Evolutionary conservation across 139 green algal genomes (phyloP).

Genomic region (Klebsormidium nitens): DNA sequence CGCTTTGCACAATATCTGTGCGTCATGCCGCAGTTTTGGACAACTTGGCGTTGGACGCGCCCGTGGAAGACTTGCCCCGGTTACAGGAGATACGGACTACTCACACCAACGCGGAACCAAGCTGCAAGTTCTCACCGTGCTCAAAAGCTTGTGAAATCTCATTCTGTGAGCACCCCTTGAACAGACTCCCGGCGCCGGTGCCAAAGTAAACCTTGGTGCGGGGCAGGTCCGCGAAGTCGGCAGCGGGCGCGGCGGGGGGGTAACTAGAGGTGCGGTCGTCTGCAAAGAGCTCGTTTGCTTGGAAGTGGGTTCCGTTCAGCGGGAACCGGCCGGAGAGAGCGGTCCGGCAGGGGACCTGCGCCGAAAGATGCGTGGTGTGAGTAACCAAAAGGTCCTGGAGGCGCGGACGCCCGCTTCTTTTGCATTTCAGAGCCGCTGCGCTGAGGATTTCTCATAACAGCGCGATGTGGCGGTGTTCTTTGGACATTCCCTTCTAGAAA

Average conservation of each 20-base stretch:
- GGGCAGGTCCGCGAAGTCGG: constrained; percentile 18
- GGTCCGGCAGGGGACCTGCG: constrained; percentile 36
- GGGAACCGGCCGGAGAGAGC: constrained; percentile 61
- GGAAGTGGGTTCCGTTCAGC: constrained; percentile 81
- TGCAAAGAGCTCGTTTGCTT: constrained; percentile 56
- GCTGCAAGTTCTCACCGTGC: constrained; percentile 18
- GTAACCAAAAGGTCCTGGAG: too few relatives aligned
- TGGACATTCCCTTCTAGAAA: too few relatives aligned
- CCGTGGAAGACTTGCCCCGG: too few relatives aligned
- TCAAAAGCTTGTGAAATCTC: constrained; percentile 7
- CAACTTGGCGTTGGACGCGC: too few relatives aligned
- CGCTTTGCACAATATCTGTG: too few relatives aligned
- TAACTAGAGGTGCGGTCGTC: constrained; percentile 35
- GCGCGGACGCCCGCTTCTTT: too few relatives aligned
- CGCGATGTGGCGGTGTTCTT: too few relatives aligned
- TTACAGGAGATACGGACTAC: background rate
- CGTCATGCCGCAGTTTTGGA: too few relatives aligned
- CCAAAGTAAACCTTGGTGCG: constrained; percentile 23
- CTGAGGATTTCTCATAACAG: too few relatives aligned
- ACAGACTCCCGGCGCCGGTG: constrained; percentile 5
- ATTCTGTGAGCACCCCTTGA: background rate
- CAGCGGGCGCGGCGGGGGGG: constrained; percentile 35
- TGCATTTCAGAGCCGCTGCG: too few relatives aligned
- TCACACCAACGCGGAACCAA: too few relatives aligned
- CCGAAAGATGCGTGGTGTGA: too few relatives aligned